Evolutionary conservation across 495 filamentous ascomycete genomes (phyloP), one percentile per base, ranked within the genome.

Genomic region (Pyrenopolyporus hunteri): DNA sequence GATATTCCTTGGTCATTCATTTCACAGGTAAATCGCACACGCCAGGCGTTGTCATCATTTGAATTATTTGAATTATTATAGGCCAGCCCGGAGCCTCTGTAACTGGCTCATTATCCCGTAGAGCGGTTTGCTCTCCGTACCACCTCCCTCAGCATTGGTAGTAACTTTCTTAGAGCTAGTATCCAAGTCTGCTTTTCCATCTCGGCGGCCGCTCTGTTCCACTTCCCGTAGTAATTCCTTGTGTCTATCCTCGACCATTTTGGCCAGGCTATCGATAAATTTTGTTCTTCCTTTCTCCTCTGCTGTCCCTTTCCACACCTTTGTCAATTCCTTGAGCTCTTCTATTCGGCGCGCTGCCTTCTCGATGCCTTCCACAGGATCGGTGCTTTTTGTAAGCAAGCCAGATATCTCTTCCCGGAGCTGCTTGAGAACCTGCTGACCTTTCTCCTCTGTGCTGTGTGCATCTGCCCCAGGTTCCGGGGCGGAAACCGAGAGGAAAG

Each of bases 271-370:
- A 55, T 97, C 92, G 43, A 98, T 86, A 69, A 97, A 91, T 51
- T 84, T 88, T 8, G 76, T 74, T 58, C 95, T 80, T 22, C 91
- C 92, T 69, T 88, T 93, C 63, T 96, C 94, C 80, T 98, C 94
- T 0, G 89, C 88, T 13, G 95, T 96, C 1, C 92, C 92, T 67
- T 90, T 92, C 90, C 95, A 98, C n/a, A 98, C 86, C 9, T 73
- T 72, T 10, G 83, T 82, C 61, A 96, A 76, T 39, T 83, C 80
- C 57, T 89, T 85, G 20, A 98, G 74, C 66, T 87, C 83, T 63
- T 88, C 84, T 13, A 98, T 84, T 9, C 90, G 81, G 13, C 77
- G 77, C 13, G 81, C 82, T 1, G 93, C 94, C 19, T 85, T 85
- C 49, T 91, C 86, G 14, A 90, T 75, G 28, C 78, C 84, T 62